Conservation (phyloP, 116 monocot genomes). For the Posidonia oceanica region DNA sequence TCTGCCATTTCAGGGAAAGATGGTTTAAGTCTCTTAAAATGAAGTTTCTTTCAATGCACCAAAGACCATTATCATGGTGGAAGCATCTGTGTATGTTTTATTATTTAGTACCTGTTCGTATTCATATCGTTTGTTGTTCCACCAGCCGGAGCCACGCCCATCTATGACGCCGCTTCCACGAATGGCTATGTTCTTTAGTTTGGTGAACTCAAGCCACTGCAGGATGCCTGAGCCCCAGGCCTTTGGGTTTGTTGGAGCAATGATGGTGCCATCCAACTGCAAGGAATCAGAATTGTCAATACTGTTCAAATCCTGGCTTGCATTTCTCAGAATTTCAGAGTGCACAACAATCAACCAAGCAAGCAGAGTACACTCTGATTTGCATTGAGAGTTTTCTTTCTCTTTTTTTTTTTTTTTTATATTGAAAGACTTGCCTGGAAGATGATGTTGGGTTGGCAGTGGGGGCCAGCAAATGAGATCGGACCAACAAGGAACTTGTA, state of each 20-base stretch:
- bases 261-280: conserved; percentile 78
- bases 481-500: conserved; percentile 51
- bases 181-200: conserved; percentile 61
- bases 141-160: conserved; percentile 57
- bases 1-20: conserved; percentile 9
- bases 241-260: conserved; percentile 50
- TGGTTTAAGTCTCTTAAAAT: not conserved
- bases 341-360: not conserved
- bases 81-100: not conserved
- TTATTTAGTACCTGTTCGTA: conserved; percentile 16
- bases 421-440: conserved; percentile 39
- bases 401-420: too few species aligned
- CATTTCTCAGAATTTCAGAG: not conserved
- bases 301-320: not conserved
- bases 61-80: not conserved
- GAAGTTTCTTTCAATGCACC: not conserved
- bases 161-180: conserved; percentile 47
- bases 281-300: conserved; percentile 4
- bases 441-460: conserved; percentile 53
- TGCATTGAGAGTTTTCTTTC: not conserved
- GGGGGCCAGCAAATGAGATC: conserved; percentile 56
- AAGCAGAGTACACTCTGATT: not conserved
- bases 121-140: conserved; percentile 25
- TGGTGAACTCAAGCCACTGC: conserved; percentile 79
- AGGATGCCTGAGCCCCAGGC: conserved; percentile 45